These are phyloP conservation scores for Taphrina flavorubra DNA, from an alignment of 1,139 yeast genomes.

Conservation along the genomic window DNA sequence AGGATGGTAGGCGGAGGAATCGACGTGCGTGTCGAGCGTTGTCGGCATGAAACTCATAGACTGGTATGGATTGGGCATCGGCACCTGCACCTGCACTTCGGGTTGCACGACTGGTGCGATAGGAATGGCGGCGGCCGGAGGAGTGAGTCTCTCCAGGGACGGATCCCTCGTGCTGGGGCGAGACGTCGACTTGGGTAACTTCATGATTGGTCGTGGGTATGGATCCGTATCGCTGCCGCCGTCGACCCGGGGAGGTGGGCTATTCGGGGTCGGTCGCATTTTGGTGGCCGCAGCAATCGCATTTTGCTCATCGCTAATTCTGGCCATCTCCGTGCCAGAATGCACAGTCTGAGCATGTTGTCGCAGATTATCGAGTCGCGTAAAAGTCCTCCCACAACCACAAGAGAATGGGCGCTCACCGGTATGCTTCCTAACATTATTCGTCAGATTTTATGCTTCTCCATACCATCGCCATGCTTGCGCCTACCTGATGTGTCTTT, in stretches of 20 bases:
- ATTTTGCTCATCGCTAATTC: slow-evolving; percentile 26
- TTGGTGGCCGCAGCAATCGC: slow-evolving; percentile 33
- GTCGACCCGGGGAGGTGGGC: slow-evolving; percentile 23
- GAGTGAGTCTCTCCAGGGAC: slow-evolving; percentile 3
- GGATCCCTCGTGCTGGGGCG: slow-evolving; percentile 15
- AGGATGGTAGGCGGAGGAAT: slow-evolving; percentile 1
- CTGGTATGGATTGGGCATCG: slow-evolving; percentile 3
- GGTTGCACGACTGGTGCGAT: neutral
- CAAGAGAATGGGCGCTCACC: slow-evolving; percentile 95
- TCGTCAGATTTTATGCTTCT: neutral
- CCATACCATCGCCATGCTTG: neutral
- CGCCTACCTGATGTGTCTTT: slow-evolving; percentile 69
- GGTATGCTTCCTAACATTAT: slow-evolving; percentile 72
- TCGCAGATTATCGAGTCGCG: slow-evolving; percentile 82
- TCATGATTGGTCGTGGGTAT: slow-evolving; percentile 21
- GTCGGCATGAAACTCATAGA: slow-evolving; percentile 13
- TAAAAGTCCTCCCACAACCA: slow-evolving; percentile 79
- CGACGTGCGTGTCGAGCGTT: slow-evolving; percentile 10
- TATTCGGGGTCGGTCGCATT: slow-evolving; percentile 23
- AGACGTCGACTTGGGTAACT: slow-evolving; percentile 6
- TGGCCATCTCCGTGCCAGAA: slow-evolving; percentile 60
- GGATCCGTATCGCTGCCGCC: slow-evolving; percentile 31
- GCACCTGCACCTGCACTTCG: neutral
- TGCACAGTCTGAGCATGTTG: slow-evolving; percentile 95
- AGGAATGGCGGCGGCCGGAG: slow-evolving; percentile 2